Evolutionary conservation across 805 yeast genomes (phyloP).

Genomic region (Wickerhamiella cacticola): DNA sequence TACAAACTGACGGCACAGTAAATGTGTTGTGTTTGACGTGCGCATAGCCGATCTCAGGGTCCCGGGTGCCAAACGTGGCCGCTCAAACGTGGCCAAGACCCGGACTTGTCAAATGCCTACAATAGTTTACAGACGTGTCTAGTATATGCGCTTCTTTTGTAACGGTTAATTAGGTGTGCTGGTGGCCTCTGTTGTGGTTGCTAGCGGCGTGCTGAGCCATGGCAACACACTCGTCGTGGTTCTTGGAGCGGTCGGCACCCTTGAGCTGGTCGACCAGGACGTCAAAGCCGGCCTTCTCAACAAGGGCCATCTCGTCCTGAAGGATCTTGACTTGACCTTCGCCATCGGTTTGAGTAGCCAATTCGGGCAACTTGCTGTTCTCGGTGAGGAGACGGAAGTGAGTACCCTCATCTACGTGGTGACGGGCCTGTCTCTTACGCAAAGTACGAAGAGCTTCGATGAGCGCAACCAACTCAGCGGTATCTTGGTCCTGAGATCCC

Average conservation of each 20-base stretch:
- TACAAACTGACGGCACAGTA: too few species aligned
- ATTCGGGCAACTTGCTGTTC: background rate
- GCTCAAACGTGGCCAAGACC: too few species aligned
- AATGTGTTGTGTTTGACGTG: too few species aligned
- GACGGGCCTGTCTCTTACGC: constrained; percentile 4
- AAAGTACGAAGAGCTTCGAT: constrained; percentile 8
- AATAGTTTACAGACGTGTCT: too few species aligned
- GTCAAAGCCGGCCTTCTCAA: constrained; percentile 5
- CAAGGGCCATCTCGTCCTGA: constrained; percentile 10
- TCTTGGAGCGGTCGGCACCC: constrained; percentile 9
- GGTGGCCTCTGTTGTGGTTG: constrained; percentile 6
- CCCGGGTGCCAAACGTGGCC: too few species aligned
- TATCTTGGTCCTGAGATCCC: constrained; percentile 4
- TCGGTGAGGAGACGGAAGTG: constrained; percentile 9
- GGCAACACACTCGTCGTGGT: constrained; percentile 5
- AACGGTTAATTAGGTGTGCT: background rate
- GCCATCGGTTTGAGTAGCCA: background rate
- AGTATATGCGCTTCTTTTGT: too few species aligned
- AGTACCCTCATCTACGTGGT: background rate
- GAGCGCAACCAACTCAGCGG: constrained; percentile 4
- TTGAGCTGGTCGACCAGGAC: constrained; percentile 8
- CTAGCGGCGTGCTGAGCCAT: constrained; percentile 9
- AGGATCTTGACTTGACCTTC: constrained; percentile 4
- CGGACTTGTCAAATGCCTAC: too few species aligned
- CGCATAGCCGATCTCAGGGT: too few species aligned